Base-by-base conservation (phyloP, 1,284 basidiomycete species). In the Sporisorium sorghi region DNA sequence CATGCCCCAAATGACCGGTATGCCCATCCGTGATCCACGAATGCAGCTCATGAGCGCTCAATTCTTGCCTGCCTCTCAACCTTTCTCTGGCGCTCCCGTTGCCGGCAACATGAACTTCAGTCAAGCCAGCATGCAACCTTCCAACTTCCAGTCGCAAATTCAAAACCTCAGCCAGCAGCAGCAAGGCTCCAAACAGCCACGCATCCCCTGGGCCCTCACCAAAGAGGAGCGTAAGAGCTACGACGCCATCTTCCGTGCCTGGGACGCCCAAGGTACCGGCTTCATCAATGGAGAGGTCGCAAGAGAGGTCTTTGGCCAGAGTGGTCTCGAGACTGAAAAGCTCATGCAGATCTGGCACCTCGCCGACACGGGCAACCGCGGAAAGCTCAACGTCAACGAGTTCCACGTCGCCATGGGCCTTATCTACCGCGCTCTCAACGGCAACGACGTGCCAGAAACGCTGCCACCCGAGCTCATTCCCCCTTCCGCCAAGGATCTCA, bases 351-450 rank as follows among this genome's bases (percentile, higher is more conserved):
- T 99, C 73, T 99, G 97, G 96, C 82, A 83, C 59, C 76, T 84
- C 10, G 60, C 78, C 30, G 83, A 84, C 48, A 73, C 78, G 0
- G 73, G 79, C 62, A 84, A 84, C 58, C 73, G 82, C 12, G 83
- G 83, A 42, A 84, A 84, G 68, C 77, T 84, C 52, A 98, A 97
- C 83, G 87, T 96, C 46, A 92, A 93, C 24, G 96, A 99, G 85
- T 99, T 99, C 85, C 94, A 99, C 84, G 93, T 98, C 58, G 97
- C 96, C 1, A 99, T 99, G 96, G 95, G 93, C 65, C 87, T 99
- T 60, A 97, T 99, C 83, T 98, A 96, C 86, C 90, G 96, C 81
- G 74, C 69, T 17, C 71, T 77, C 46, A 97, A 97, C 84, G 96
- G 97, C 10, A 96, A 94, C 85, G 89, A 91, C 3, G 89, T 99